Conservation (phyloP, 805 yeast genomes). For the Priceomyces haplophilus region DNA sequence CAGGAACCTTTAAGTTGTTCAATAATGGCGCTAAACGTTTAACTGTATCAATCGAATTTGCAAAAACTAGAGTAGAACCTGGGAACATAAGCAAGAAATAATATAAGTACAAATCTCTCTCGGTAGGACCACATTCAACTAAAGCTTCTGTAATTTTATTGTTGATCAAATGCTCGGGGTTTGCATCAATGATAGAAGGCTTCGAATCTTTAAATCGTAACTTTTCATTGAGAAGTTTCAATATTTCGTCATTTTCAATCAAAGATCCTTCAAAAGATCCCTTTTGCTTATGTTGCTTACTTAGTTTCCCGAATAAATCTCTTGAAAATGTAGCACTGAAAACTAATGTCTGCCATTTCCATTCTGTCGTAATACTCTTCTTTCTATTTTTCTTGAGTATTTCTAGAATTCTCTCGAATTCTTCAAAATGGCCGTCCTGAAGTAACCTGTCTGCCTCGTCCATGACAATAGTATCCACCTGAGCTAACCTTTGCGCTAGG, state of each 20-base stretch:
- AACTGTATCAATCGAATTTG: conserved; percentile 93
- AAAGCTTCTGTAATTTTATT: conserved; percentile 76
- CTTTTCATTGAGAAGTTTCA: conserved; percentile 63
- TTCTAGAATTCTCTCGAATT: conserved; percentile 74
- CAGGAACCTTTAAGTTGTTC: conserved; percentile 62
- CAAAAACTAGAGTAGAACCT: conserved; percentile 85
- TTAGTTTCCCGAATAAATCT: conserved; percentile 76
- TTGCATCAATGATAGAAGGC: conserved; percentile 77
- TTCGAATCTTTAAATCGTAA: conserved; percentile 63
- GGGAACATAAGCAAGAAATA: conserved; percentile 84
- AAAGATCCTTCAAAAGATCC: conserved; percentile 30
- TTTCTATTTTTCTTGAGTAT: conserved; percentile 53
- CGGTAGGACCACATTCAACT: conserved; percentile 86
- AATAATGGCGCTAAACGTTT: conserved; percentile 78
- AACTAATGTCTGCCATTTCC: conserved; percentile 79
- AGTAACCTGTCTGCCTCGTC: conserved; percentile 96
- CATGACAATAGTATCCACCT: conserved; percentile 56
- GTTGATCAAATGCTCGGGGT: conserved; percentile 80
- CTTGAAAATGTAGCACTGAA: conserved; percentile 91
- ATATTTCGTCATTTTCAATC: conserved; percentile 55
- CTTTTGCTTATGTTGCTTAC: conserved; percentile 26
- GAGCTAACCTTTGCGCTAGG: conserved; percentile 38
- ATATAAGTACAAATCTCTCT: conserved; percentile 85
- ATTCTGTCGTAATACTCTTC: conserved; percentile 27
- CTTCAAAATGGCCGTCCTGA: conserved; percentile 96